Evolutionary conservation across 1,139 yeast genomes (phyloP).

Genomic region (Ogataea hybrid): DNA sequence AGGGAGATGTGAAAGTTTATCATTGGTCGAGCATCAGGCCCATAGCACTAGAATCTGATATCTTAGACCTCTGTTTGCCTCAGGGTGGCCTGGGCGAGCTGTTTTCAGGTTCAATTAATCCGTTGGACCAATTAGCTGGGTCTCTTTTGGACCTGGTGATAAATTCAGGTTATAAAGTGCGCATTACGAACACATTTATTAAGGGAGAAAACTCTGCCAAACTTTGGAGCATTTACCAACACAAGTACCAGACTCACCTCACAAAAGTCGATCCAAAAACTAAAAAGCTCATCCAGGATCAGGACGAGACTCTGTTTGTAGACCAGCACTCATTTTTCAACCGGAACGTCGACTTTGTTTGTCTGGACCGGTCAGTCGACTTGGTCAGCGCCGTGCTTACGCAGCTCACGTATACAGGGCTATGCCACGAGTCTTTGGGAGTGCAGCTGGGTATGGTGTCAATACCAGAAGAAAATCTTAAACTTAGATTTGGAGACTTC

Average conservation of each 20-base stretch:
- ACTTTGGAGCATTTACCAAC: constrained; percentile 38
- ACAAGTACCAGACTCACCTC: constrained; percentile 30
- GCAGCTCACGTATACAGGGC: constrained; percentile 81
- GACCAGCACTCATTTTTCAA: constrained; percentile 35
- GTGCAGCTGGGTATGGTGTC: constrained; percentile 48
- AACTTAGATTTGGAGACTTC: constrained; percentile 23
- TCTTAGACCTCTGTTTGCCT: constrained; percentile 28
- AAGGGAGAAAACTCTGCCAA: constrained; percentile 46
- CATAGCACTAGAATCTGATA: constrained; percentile 23
- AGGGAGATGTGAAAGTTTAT: constrained; percentile 38
- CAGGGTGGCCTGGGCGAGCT: constrained; percentile 27
- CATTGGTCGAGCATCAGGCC: constrained; percentile 28
- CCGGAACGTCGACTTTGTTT: constrained; percentile 54
- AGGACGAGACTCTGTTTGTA: constrained; percentile 33
- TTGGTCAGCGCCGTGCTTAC: constrained; percentile 65
- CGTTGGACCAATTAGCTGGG: constrained; percentile 41
- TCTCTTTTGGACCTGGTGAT: constrained; percentile 25
- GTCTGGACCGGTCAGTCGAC: constrained; percentile 78
- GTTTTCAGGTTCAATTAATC: constrained; percentile 24
- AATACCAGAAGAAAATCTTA: constrained; percentile 30
- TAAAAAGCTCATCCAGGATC: constrained; percentile 31
- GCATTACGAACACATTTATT: constrained; percentile 40
- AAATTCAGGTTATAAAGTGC: constrained; percentile 36
- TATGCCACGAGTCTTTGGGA: constrained; percentile 69
- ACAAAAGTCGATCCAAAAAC: constrained; percentile 28